A percentile compares a stretch with the other conserved stretches of the same genome.
Evolutionary conservation across 73 alveolate species (phyloP).

Genomic region (Breviolum minutum): DNA sequence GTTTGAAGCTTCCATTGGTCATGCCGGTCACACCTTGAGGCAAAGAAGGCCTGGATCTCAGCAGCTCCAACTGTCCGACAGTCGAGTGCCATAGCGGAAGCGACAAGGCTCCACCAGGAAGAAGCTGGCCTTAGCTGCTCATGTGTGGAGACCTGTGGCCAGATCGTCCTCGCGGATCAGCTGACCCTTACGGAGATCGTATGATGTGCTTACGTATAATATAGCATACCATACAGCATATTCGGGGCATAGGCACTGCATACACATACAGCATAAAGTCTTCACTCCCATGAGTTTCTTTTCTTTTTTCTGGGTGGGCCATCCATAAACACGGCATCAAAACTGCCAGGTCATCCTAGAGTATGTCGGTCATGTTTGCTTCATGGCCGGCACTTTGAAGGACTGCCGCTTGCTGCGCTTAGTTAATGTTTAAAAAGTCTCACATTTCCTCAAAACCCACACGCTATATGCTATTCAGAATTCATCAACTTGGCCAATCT

Average conservation of each 20-base stretch:
- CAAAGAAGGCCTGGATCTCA: not conserved
- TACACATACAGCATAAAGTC: too few relatives aligned
- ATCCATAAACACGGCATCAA: not conserved
- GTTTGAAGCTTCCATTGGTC: too few relatives aligned
- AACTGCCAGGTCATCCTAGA: constrained; percentile 73
- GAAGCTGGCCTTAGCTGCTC: constrained; percentile 79
- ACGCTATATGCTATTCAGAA: too few relatives aligned
- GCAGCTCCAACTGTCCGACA: not conserved
- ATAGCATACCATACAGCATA: too few relatives aligned
- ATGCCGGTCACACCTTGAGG: not conserved
- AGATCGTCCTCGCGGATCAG: not conserved
- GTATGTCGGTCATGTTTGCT: constrained; percentile 92
- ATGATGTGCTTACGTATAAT: too few relatives aligned
- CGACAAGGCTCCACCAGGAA: constrained; percentile 53
- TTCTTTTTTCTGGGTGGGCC: too few relatives aligned
- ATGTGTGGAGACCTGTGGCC: constrained; percentile 5
- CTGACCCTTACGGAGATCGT: too few relatives aligned
- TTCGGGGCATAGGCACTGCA: too few relatives aligned
- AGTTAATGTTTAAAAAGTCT: not conserved
- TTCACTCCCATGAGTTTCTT: too few relatives aligned
- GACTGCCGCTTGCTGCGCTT: not conserved
- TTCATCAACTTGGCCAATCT: not conserved
- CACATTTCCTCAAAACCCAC: not conserved
- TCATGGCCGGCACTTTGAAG: constrained; percentile 94
- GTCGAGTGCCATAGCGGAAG: too few relatives aligned